Evolutionary conservation across 441 rosid genomes (phyloP).

Genomic region (Mallotus japonicus): DNA sequence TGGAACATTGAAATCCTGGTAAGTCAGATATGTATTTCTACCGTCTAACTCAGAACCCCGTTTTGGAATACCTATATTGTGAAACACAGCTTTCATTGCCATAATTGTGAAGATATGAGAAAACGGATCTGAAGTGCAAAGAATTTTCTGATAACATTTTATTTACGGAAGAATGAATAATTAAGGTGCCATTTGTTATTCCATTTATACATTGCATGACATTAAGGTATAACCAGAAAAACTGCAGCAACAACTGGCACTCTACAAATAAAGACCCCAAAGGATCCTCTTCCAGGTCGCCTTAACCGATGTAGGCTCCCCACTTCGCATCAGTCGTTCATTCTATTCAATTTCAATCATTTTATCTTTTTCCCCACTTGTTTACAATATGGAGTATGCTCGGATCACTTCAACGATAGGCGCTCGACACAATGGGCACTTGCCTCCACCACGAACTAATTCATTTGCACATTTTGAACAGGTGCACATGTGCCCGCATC

Average conservation of each 20-base stretch:
- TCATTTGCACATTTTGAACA: conserved; percentile 92
- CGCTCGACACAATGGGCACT: conserved; percentile 95
- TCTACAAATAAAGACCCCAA: conserved; percentile 18
- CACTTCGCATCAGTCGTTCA: conserved; percentile 18
- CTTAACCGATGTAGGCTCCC: conserved; percentile 14
- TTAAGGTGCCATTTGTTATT: conserved; percentile 41
- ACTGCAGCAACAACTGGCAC: conserved; percentile 2
- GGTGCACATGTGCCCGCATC: conserved; percentile 99
- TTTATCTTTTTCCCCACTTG: conserved; percentile 6
- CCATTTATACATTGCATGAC: conserved; percentile 38
- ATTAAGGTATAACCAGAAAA: conserved; percentile 42
- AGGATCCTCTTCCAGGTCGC: conserved; percentile 13
- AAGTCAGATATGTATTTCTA: too few species aligned
- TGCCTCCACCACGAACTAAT: conserved; percentile 79
- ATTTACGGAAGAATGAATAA: conserved; percentile 45
- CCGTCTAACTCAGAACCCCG: too few species aligned
- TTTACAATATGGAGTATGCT: conserved; percentile 91
- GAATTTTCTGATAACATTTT: conserved; percentile 11
- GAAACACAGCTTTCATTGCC: too few species aligned
- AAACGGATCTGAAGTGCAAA: not conserved
- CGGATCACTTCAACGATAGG: conserved; percentile 89
- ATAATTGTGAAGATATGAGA: too few species aligned
- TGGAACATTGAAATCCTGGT: too few species aligned
- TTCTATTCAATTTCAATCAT: conserved; percentile 20
- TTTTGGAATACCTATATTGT: too few species aligned